phyloP scores from a whole-genome alignment of 352 stramenopile genomes.

The Phytophthora kernoviae region DNA sequence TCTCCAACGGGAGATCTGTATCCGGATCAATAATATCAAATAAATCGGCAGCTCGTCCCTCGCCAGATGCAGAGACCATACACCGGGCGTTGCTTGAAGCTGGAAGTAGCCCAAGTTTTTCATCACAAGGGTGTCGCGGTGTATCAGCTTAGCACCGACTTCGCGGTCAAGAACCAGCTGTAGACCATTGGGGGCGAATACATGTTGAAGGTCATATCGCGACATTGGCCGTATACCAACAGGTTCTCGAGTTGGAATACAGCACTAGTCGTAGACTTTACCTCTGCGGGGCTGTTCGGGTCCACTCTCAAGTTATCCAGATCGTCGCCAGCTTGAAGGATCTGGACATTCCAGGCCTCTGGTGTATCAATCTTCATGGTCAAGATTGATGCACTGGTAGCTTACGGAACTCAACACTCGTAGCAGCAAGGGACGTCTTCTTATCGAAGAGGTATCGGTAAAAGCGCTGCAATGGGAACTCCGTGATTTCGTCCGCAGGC shows the following conservation, averaged over 20 bases:
- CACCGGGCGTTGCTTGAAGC: constrained; percentile 95
- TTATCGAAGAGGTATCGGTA: constrained; percentile 91
- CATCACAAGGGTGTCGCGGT: constrained; percentile 99
- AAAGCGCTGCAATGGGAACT: constrained; percentile 93
- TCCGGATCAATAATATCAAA: constrained; percentile 77
- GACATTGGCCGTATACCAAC: constrained; percentile 91
- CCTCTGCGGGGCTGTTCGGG: constrained; percentile 49
- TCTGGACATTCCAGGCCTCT: constrained; percentile 93
- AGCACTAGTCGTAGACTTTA: constrained; percentile 69
- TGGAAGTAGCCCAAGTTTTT: constrained; percentile 99
- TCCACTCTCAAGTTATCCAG: constrained; percentile 93
- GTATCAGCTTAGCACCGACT: constrained; percentile 51
- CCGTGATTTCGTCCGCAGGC: constrained; percentile 70
- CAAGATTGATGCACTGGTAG: constrained; percentile 87
- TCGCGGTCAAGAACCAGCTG: constrained; percentile 90
- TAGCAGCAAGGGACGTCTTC: constrained; percentile 41
- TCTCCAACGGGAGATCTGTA: constrained; percentile 44
- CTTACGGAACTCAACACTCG: constrained; percentile 73
- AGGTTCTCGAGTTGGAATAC: constrained; percentile 90
- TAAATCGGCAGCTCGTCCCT: constrained; percentile 72
- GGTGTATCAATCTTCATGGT: constrained; percentile 94
- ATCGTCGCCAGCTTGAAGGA: constrained; percentile 71
- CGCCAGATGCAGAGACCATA: constrained; percentile 94
- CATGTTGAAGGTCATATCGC: constrained; percentile 81
- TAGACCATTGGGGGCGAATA: constrained; percentile 90